Base-by-base conservation (phyloP, 345 rosid species). In the Hypericum androsaemum region DNA sequence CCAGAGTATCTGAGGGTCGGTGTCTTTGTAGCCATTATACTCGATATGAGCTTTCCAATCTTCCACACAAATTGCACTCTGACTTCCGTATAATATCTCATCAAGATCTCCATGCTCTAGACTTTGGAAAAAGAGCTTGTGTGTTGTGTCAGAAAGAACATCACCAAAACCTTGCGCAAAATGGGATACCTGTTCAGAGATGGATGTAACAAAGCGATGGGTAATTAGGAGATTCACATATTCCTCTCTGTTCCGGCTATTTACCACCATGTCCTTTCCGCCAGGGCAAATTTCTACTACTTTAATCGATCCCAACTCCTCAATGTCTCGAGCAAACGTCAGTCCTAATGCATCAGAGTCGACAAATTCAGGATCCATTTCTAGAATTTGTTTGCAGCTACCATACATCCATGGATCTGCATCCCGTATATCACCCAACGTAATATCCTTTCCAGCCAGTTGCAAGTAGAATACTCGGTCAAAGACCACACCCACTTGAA, bases 41-140 rank as follows among this genome's bases (percentile, higher is more conserved):
- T 81, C 88, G 0, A 94, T 92, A 61, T 88, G 83, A 3, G 84
- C 81, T 71, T 66, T 85, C 98, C 98, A 92, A 43, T 81, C 96
- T 61, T 81, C 86, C 51, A 85, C 57, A 45, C 71, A 76, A 47
- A 88, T 78, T 8, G 66, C 67, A 67, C 60, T 65, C 58, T 78
- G 89, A 46, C 89, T 83, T 65, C 98, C 98, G 50, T 77, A 73
- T 46, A 92, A 83, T 95, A 92, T 92, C 74, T 77, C 60, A 66
- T 92, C 96, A 50, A 87, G 78, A 64, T 87, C 94, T 71, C 74
- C 80, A 10, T 71, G 76, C 72, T 81, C 74, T 64, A 83, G 49
- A 60, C 80, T 77, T 47, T 53, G 77, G 65, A 83, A 84, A 59
- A 87, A 88, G 45, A 64, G 57, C 54, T 56, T 62, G 4, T 22